Evolutionary conservation across 495 filamentous ascomycete genomes (phyloP), one percentile per base, ranked within the genome.

Genomic region (Letharia lupina): DNA sequence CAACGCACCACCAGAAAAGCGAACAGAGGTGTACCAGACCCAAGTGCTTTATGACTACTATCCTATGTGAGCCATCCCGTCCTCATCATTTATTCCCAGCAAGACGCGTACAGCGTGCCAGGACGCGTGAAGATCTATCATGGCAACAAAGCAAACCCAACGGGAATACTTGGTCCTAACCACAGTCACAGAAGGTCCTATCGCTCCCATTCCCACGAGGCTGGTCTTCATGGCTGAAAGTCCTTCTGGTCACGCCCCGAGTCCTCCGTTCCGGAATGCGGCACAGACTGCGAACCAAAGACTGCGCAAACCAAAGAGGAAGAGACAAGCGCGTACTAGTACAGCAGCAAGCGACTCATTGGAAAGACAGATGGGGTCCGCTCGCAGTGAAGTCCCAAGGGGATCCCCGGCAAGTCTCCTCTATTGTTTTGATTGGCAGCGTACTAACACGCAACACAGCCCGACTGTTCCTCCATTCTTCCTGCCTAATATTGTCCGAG

Each of bases 401-500:
- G 48, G 3, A 23, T 12, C 4, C 48, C 9, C 28, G 48, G 48
- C 8, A 56, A 15, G 31, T 35, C 11, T 33, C 13, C 12, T 56
- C 1, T 3, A 33, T 3, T 6, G 4, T 18, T 20, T 16, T 18
- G 5, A 35, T 1, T 2, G 1, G 35, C 0, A 28, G 3, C 0
- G 18, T 56, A 7, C 52, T 56, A 7, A 56, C 3, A 31, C 3
- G 3, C 44, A 16, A 9, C 2, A 16, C 4, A 56, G 52, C 52
- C 12, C 23, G 12, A 33, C 28, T 18, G 52, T 58, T 0, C 58
- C 63, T 9, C 62, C 65, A 18, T 65, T 65, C 11, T 62, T 52
- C 20, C 35, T 64, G 12, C 65, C 68, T 13, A 62, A 6, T 12
- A 16, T 65, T 20, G 10, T 57, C 28, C 65, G 56, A 47, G 20